Evolutionary conservation across 1,284 basidiomycete genomes (phyloP), one percentile per base, ranked within the genome.

Genomic region (Microbotryum violaceum): DNA sequence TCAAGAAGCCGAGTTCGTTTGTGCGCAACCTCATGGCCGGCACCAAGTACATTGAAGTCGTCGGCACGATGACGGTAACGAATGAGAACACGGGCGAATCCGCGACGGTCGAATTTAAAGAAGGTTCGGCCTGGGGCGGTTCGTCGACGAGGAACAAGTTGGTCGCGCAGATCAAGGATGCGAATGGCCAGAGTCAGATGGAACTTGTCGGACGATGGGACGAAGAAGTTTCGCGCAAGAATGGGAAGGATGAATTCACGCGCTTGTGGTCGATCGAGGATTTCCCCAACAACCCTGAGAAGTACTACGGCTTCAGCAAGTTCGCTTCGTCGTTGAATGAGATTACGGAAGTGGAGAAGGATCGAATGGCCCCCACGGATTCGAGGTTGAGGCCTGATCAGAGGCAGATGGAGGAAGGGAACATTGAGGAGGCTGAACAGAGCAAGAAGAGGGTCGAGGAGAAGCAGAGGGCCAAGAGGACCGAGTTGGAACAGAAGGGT

Each of bases 11-110:
- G 1, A 89, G 88, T 1, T 88, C 87, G 1, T 92, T 91, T 75
- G 85, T 92, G 79, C 79, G 90, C 64, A 92, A 92, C 75, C 78
- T 93, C 61, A 85, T 92, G 82, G 85, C 89, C 74, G 90, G 90
- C 25, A 87, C 87, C 21, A 91, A 91, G 72, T 93, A 92, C 74
- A 80, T 93, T 45, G 90, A 92, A 64, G 70, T 75, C 85, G 90
- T 74, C 79, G 82, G 63, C 84, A 89, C 65, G 81, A 85, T 74
- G 82, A 89, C 79, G 23, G 83, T 93, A 52, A 81, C 82, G 66
- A 88, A 88, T 68, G 78, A 75, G 3, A 77, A 76, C 23, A 81
- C 80, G 20, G 78, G 81, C 14, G 72, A 73, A 46, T 77, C 77
- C 33, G 89, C 87, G 68, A 78, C 83, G 16, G 74, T 91, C 23